phyloP scores from a whole-genome alignment of 202 grass and related monocot species.

The Alloteropsis angusta region DNA sequence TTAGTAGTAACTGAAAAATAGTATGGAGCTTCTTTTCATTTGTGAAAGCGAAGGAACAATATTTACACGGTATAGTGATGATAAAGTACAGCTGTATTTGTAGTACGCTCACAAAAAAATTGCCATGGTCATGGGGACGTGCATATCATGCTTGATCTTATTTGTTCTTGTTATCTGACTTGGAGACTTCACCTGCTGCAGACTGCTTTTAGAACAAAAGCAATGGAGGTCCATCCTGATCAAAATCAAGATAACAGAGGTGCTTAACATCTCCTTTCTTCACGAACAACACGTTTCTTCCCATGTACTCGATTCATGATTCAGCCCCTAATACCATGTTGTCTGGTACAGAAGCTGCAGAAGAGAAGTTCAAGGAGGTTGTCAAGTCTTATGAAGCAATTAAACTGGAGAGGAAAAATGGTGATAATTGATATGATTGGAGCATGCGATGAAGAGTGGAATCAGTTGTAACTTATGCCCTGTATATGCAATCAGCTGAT shows the following conservation, averaged over 20 bases:
- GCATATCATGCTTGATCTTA: neutral
- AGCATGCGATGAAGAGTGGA: neutral
- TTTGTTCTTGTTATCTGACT: slow-evolving; percentile 14
- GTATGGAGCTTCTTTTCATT: neutral
- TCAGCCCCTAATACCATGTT: neutral
- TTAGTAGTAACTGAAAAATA: slow-evolving; percentile 1
- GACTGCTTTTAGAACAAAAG: slow-evolving; percentile 94
- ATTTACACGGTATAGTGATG: neutral
- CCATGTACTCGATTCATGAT: neutral
- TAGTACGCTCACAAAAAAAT: neutral
- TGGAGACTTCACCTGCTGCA: slow-evolving; percentile 24
- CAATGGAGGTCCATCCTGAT: slow-evolving; percentile 98
- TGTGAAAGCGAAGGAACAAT: neutral
- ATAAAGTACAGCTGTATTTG: neutral
- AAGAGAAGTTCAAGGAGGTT: slow-evolving; percentile 91
- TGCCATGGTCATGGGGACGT: neutral
- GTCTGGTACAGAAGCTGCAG: slow-evolving; percentile 54
- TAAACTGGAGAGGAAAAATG: slow-evolving; percentile 78
- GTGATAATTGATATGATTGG: slow-evolving; percentile 20
- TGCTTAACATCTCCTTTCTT: slow-evolving; percentile 10
- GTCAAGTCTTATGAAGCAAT: slow-evolving; percentile 93
- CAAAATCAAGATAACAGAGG: slow-evolving; percentile 96
- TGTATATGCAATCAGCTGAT: neutral
- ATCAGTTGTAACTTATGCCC: neutral
- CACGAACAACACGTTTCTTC: neutral